Base-by-base conservation (phyloP, 2,329 filamentous ascomycete species). In the Penicillium psychrosexuale region DNA sequence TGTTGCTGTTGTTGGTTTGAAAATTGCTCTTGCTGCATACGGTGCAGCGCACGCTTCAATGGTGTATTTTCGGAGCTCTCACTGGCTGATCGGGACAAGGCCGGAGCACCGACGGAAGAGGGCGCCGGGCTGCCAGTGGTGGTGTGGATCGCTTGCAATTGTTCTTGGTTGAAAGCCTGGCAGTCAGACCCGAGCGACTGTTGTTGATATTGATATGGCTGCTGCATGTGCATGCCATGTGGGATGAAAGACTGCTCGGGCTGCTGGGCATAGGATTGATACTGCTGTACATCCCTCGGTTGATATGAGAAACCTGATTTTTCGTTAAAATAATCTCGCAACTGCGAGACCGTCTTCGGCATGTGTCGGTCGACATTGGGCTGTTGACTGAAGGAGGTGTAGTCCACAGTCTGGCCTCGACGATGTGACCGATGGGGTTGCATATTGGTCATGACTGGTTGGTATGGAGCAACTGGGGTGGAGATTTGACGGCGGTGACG, bases 401-500 rank as follows among this genome's bases (percentile, higher is more conserved):
- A 88, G 77, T 95, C 90, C 67, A 95, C 81, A 78, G 89, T 94
- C 77, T 92, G 85, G 69, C 91, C 92, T 73, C 90, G 84, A 76
- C 90, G 87, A 77, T 95, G 90, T 72, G 80, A 78, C 43, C 63
- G 60, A 53, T 53, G 56, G 37, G 59, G 65, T 73, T 74, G 72
- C 78, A 79, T 73, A 76, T 73, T 67, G 77, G 79, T 75, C 83
- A 79, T 64, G 66, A 86, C 84, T 88, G 84, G 43, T 12, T 93
- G 89, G 77, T 90, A 89, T 73, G 83, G 84, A 13, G 52, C 47
- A 75, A 83, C 84, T 62, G 90, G 89, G 70, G 89, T 93, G 69
- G 91, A 96, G 70, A 90, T 87, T 80, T 96, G 91, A 78, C 91
- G 88, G 75, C 90, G 84, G 78, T 96, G 91, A 77, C 85, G 82